Evolutionary conservation across 2,329 filamentous ascomycete species (phyloP).

Genomic region (Fusarium odoratissimum): DNA sequence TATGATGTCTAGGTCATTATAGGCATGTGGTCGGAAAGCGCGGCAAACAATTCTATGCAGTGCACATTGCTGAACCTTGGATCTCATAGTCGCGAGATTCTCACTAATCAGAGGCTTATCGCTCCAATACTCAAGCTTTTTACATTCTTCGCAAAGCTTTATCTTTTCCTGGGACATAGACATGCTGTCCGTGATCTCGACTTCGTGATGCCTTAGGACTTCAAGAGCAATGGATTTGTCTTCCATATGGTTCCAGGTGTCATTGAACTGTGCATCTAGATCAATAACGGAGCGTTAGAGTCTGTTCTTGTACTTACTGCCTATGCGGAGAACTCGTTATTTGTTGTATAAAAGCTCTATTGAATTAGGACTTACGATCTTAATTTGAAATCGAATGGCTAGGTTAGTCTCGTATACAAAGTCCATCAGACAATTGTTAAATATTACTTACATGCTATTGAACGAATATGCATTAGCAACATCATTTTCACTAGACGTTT

Average conservation of each 20-base stretch:
- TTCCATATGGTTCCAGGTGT: constrained; percentile 4
- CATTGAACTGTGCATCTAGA: constrained; percentile 3
- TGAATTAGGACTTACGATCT: neutral
- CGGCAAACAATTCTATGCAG: constrained; percentile 1
- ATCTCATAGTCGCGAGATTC: neutral
- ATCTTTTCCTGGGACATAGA: neutral
- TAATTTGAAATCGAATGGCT: neutral
- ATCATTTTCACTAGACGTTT: fast-evolving
- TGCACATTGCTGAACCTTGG: neutral
- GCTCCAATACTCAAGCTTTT: neutral
- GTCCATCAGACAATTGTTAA: too few species aligned
- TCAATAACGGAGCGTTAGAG: too few species aligned
- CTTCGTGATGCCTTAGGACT: too few species aligned
- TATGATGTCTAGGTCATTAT: neutral
- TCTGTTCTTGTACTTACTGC: too few species aligned
- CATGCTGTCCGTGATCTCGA: neutral
- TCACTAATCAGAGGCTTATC: neutral
- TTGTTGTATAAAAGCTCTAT: too few species aligned
- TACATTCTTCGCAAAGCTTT: too few species aligned
- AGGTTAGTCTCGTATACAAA: too few species aligned
- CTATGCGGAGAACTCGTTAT: too few species aligned
- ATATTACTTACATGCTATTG: neutral
- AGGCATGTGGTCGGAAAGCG: neutral
- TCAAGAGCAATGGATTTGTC: too few species aligned
- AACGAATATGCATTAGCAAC: neutral